Conservation (phyloP, 1,139 yeast species). For the Candida sp. region DNA sequence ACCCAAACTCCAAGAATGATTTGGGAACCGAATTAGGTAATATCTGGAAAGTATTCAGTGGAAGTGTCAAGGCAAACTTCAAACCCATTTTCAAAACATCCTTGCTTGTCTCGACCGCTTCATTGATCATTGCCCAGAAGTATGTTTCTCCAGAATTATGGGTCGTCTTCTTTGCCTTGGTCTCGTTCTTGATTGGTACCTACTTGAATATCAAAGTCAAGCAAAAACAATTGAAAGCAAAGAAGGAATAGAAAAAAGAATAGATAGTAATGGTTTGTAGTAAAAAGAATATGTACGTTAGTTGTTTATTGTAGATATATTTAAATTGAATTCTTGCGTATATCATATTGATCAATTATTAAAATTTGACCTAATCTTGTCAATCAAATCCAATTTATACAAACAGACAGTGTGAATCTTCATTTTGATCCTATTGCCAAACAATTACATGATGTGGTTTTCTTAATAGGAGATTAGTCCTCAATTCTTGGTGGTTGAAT, state of each 20-base stretch:
- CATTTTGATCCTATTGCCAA: too few relatives aligned
- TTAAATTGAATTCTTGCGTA: too few relatives aligned
- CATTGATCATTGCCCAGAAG: constrained; percentile 70
- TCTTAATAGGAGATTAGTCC: too few relatives aligned
- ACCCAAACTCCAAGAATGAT: constrained; percentile 7
- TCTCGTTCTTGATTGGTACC: constrained; percentile 74
- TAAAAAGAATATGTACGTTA: too few relatives aligned
- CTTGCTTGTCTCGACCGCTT: constrained; percentile 60
- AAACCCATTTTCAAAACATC: constrained; percentile 59
- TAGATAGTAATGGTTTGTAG: neutral
- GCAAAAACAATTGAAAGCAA: constrained; percentile 24
- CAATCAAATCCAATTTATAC: too few relatives aligned
- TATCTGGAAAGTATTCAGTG: constrained; percentile 17
- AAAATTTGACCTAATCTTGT: too few relatives aligned
- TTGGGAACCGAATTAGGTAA: constrained; percentile 16
- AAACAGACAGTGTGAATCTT: too few relatives aligned
- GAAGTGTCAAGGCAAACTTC: constrained; percentile 49
- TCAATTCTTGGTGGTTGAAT: too few relatives aligned
- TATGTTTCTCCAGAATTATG: constrained; percentile 72
- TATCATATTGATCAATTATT: too few relatives aligned
- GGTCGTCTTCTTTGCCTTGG: constrained; percentile 79
- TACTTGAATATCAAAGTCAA: constrained; percentile 71
- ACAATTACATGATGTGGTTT: too few relatives aligned
- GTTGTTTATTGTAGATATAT: too few relatives aligned
- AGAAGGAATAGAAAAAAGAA: constrained; percentile 3